A percentile compares a stretch with the other conserved stretches of the same genome.
phyloP scores from a whole-genome alignment of 495 filamentous ascomycete genomes.

The Trypethelium eluteriae region DNA sequence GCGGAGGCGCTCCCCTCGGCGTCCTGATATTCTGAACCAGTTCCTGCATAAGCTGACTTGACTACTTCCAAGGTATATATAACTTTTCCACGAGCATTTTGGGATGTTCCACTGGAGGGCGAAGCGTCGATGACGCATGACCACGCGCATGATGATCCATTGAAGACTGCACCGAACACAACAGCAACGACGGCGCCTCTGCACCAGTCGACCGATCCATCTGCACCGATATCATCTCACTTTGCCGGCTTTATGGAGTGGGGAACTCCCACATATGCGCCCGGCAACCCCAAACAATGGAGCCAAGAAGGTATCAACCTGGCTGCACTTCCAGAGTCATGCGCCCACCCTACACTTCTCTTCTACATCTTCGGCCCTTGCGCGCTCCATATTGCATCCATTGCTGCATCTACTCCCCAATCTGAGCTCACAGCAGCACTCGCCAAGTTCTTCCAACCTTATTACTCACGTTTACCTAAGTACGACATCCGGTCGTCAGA shows the following conservation, averaged over 20 bases:
- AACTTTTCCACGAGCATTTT: slow-evolving; percentile 69
- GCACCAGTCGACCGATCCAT: slow-evolving; percentile 24
- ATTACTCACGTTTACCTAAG: slow-evolving; percentile 65
- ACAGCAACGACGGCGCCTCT: slow-evolving; percentile 31
- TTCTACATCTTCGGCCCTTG: slow-evolving; percentile 80
- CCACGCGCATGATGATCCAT: slow-evolving; percentile 5
- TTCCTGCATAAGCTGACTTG: background rate
- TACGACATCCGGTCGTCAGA: slow-evolving; percentile 46
- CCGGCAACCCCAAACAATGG: slow-evolving; percentile 59
- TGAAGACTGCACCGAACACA: slow-evolving; percentile 25
- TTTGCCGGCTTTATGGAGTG: slow-evolving; percentile 58
- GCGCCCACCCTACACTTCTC: slow-evolving; percentile 75
- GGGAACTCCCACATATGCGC: slow-evolving; percentile 56
- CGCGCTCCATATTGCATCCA: slow-evolving; percentile 44
- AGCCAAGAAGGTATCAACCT: slow-evolving; percentile 75
- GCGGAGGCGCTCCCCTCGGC: no score
- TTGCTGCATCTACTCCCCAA: slow-evolving; percentile 41
- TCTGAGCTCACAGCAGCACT: slow-evolving; percentile 42
- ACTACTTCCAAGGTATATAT: slow-evolving; percentile 58
- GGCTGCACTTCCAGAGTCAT: slow-evolving; percentile 51
- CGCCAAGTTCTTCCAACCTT: slow-evolving; percentile 59
- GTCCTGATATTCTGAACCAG: background rate
- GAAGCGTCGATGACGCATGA: background rate
- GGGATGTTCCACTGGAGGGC: slow-evolving; percentile 35
- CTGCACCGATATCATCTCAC: slow-evolving; percentile 21